Conservation (phyloP, 345 rosid genomes). For the Salix caprea region DNA sequence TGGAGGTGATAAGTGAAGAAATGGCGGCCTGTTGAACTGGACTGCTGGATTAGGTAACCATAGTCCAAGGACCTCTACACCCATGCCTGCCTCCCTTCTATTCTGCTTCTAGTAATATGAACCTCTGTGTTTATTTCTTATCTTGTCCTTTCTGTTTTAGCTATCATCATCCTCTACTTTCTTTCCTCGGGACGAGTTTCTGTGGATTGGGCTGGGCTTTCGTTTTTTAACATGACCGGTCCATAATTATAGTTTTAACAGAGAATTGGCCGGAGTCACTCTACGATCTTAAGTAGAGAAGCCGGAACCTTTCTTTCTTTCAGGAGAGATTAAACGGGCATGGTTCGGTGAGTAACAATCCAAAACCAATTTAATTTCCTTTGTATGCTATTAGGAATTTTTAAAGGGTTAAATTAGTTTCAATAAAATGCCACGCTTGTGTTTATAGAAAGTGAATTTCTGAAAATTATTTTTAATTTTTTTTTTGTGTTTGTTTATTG, state of each 20-base stretch:
- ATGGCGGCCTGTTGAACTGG: background rate
- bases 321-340: no score
- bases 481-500: no score
- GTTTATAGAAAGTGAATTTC: no score
- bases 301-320: background rate
- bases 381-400: no score
- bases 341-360: no score
- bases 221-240: background rate
- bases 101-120: background rate
- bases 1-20: background rate
- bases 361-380: no score
- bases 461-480: no score
- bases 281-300: no score
- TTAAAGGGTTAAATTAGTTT: no score
- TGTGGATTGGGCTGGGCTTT: background rate
- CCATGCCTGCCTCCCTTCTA: background rate
- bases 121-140: background rate
- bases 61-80: conserved; percentile 11
- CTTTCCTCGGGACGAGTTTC: background rate
- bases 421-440: no score
- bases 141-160: background rate
- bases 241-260: background rate
- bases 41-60: conserved; percentile 5
- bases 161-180: no score
- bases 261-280: background rate